Percentiles rank a stretch among this genome's conserved stretches.
phyloP scores from a whole-genome alignment of 495 filamentous ascomycete species.

The Lindgomyces ingoldianus region DNA sequence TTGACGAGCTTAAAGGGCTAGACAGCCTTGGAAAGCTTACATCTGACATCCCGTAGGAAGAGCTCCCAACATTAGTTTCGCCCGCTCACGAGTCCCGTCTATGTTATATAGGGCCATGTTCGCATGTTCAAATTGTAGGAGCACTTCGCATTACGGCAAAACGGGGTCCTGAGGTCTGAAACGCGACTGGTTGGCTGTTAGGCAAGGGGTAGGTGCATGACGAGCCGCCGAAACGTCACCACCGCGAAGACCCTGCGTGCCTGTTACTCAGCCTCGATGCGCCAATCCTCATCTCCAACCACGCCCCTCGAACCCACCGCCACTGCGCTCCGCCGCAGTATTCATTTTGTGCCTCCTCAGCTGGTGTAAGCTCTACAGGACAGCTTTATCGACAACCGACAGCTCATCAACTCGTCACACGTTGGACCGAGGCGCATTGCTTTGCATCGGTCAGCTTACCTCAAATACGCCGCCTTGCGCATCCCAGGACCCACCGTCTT shows the following conservation, averaged over 20 bases:
- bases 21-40: constrained; percentile 7
- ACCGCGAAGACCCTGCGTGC: not conserved
- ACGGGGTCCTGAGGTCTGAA: not conserved
- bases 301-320: not conserved
- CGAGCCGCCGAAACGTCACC: constrained; percentile 3
- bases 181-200: not conserved
- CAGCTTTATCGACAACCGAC: too few species aligned
- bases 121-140: not conserved
- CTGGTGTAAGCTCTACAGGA: too few species aligned
- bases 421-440: not conserved
- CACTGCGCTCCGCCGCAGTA: not conserved
- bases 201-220: not conserved
- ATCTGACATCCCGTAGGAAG: not conserved
- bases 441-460: not conserved
- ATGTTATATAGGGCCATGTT: not conserved
- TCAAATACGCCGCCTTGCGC: not conserved
- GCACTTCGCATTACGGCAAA: not conserved
- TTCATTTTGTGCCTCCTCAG: not conserved
- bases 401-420: too few species aligned
- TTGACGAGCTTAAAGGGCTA: not conserved
- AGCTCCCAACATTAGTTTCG: not conserved
- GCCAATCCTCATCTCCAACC: constrained; percentile 4
- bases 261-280: not conserved
- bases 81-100: not conserved
- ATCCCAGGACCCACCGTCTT: not conserved